Conservation (phyloP, 1,284 basidiomycete species). For the Puccinia sorghi region DNA sequence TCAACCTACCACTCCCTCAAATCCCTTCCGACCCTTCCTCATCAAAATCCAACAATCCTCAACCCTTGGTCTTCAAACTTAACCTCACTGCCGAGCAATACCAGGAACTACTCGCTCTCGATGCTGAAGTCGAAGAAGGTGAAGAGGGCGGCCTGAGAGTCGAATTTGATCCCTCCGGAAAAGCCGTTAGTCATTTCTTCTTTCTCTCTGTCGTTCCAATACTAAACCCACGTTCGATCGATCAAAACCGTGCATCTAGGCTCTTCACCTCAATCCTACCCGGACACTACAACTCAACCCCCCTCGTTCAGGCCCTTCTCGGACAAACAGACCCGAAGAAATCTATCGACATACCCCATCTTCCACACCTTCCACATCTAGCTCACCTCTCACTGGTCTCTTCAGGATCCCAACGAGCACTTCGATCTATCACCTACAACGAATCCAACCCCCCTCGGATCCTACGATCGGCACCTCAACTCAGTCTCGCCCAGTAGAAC, state of each 20-base stretch:
- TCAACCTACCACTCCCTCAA: slow-evolving; percentile 39
- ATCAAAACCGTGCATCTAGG: too few relatives aligned
- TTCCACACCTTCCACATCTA: not conserved
- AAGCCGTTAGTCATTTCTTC: slow-evolving; percentile 29
- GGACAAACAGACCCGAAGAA: slow-evolving; percentile 41
- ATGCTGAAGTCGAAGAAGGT: slow-evolving; percentile 47
- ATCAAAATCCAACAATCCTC: not conserved
- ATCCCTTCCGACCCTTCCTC: slow-evolving; percentile 12
- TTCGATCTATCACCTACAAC: slow-evolving; percentile 23
- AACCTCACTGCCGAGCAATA: slow-evolving; percentile 41
- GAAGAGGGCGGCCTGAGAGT: slow-evolving; percentile 43
- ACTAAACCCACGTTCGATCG: slow-evolving; percentile 1
- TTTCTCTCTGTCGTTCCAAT: not conserved
- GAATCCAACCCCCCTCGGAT: not conserved
- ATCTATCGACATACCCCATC: slow-evolving; percentile 32
- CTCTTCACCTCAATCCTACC: slow-evolving; percentile 36
- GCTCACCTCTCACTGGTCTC: slow-evolving; percentile 27
- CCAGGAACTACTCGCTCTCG: slow-evolving; percentile 26
- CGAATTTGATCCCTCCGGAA: slow-evolving; percentile 38
- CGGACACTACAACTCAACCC: slow-evolving; percentile 29
- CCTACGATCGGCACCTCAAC: not conserved
- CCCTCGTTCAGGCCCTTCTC: slow-evolving; percentile 30
- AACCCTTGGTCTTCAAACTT: slow-evolving; percentile 45
- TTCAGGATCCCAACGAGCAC: slow-evolving; percentile 39
- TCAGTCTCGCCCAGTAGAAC: not conserved